phyloP scores from a whole-genome alignment of 441 rosid genomes.

The Croton setiger region DNA sequence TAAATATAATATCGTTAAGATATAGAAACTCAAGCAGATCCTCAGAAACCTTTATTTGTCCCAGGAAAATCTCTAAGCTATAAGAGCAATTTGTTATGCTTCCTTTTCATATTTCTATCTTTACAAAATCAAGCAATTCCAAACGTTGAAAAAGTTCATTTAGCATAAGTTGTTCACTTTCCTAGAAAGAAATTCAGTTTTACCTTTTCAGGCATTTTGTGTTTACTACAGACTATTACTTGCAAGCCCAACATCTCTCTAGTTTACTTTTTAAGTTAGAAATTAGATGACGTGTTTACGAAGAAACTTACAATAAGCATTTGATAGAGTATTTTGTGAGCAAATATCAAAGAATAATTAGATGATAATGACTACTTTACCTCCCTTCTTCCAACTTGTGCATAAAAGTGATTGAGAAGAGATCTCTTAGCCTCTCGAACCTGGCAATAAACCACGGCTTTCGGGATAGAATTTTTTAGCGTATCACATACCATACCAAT shows the following conservation, averaged over 20 bases:
- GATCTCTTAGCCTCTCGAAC: conserved; percentile 92
- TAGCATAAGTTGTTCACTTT: not conserved
- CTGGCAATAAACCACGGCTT: conserved; percentile 98
- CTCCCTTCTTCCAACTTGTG: conserved; percentile 92
- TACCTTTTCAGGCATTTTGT: not conserved
- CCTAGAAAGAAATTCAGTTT: not conserved
- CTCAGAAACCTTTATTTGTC: not conserved
- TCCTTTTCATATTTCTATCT: not conserved
- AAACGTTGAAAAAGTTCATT: not conserved
- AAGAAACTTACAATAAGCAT: too few species aligned
- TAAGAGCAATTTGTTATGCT: not conserved
- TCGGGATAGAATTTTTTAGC: conserved; percentile 78
- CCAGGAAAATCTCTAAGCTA: not conserved
- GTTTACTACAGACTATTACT: not conserved
- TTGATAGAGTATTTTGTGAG: not conserved
- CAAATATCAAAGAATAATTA: not conserved
- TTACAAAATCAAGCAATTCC: not conserved
- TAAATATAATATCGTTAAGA: not conserved
- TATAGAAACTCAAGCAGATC: not conserved
- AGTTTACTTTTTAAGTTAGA: too few species aligned
- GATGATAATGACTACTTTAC: conserved; percentile 36
- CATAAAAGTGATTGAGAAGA: conserved; percentile 77
- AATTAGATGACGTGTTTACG: not conserved
- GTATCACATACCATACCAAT: conserved; percentile 95
- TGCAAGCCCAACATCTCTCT: not conserved